Conservation (phyloP, 2,329 filamentous ascomycete species). For the Rosellinia necatrix region DNA sequence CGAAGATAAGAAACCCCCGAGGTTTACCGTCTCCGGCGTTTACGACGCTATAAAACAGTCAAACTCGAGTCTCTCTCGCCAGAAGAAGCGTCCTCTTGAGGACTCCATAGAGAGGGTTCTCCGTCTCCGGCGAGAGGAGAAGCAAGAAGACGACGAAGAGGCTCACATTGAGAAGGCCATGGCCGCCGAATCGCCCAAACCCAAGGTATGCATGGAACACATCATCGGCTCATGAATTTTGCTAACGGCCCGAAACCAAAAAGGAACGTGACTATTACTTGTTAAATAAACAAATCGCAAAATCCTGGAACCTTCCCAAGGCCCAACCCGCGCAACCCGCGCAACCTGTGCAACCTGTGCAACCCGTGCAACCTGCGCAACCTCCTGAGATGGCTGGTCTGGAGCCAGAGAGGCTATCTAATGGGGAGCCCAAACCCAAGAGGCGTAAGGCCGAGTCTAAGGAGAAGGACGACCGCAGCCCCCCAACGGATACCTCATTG, state of each 20-base stretch:
- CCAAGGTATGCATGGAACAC: conserved; percentile 30
- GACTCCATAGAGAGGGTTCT: conserved; percentile 85
- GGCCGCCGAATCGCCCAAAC: conserved; percentile 33
- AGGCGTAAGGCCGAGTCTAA: conserved; percentile 58
- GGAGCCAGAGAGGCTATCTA: conserved; percentile 57
- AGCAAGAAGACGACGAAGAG: conserved; percentile 52
- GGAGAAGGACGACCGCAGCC: conserved; percentile 61
- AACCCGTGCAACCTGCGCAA: conserved; percentile 30
- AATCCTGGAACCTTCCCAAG: conserved; percentile 45
- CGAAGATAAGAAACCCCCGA: conserved; percentile 58
- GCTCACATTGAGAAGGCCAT: conserved; percentile 36
- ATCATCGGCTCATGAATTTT: not conserved
- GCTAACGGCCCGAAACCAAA: conserved; percentile 3
- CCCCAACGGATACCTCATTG: conserved; percentile 70
- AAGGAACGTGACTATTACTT: conserved; percentile 42
- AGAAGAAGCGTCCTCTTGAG: conserved; percentile 80
- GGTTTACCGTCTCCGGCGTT: conserved; percentile 63
- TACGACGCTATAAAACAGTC: conserved; percentile 83
- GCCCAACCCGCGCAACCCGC: conserved; percentile 32
- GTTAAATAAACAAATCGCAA: conserved; percentile 49
- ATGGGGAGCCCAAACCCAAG: conserved; percentile 71
- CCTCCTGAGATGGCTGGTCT: conserved; percentile 30
- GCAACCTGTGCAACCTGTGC: conserved; percentile 27
- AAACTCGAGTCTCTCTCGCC: conserved; percentile 83
- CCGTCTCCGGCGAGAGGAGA: conserved; percentile 70